Evolutionary conservation across 2,329 filamentous ascomycete species (phyloP).

Genomic region (Paecilomyces sp.): DNA sequence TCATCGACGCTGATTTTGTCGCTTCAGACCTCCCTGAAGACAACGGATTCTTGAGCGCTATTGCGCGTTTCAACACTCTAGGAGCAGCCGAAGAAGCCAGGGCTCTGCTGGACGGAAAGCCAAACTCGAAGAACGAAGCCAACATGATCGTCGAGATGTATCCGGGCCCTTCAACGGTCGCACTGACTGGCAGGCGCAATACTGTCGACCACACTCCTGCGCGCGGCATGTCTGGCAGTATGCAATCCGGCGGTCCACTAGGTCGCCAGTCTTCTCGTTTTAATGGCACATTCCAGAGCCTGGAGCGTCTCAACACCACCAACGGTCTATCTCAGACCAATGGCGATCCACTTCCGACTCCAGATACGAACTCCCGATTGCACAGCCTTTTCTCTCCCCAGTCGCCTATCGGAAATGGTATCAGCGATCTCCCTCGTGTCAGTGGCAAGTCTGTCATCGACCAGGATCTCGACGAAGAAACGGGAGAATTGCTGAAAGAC

Average conservation of each 20-base stretch:
- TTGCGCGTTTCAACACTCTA: conserved; percentile 52
- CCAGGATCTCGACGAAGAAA: conserved; percentile 58
- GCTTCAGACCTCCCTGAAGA: conserved; percentile 50
- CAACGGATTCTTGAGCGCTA: conserved; percentile 48
- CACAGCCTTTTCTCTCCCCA: conserved; percentile 56
- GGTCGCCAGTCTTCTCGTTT: conserved; percentile 52
- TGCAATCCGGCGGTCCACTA: conserved; percentile 31
- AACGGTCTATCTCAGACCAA: conserved; percentile 35
- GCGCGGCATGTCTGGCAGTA: conserved; percentile 24
- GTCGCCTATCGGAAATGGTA: conserved; percentile 50
- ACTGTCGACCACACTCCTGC: conserved; percentile 45
- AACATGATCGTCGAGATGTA: conserved; percentile 50
- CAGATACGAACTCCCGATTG: conserved; percentile 42
- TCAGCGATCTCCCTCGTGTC: conserved; percentile 44
- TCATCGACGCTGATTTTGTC: conserved; percentile 53
- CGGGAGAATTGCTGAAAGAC: conserved; percentile 55
- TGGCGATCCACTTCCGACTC: conserved; percentile 47
- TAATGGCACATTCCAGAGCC: conserved; percentile 54
- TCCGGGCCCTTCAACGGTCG: conserved; percentile 32
- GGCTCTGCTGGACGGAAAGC: conserved; percentile 54
- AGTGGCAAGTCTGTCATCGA: conserved; percentile 59
- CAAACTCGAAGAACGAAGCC: conserved; percentile 54
- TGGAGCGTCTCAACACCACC: conserved; percentile 50
- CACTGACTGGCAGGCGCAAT: conserved; percentile 37
- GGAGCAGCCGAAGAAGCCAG: conserved; percentile 54